Evolutionary conservation across 129 eudicot genomes (phyloP).

Genomic region (Flaveria linearis): DNA sequence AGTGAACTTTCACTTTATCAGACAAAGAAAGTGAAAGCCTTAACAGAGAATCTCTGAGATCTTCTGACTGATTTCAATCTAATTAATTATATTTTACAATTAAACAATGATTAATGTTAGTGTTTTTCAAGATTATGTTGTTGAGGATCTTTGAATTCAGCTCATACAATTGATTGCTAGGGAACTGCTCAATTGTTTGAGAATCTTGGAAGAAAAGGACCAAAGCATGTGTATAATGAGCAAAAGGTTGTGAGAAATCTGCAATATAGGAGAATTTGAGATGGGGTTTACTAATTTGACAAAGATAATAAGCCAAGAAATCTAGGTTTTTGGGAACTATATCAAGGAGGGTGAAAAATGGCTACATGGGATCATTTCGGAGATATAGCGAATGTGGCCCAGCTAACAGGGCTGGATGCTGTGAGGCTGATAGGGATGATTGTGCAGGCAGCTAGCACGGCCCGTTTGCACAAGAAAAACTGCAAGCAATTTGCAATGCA

Average conservation of each 20-base stretch:
- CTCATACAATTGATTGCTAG: slow-evolving; percentile 10
- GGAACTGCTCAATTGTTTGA: slow-evolving; percentile 4
- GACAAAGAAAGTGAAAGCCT: slow-evolving; percentile 35
- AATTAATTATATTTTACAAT: slow-evolving; percentile 3
- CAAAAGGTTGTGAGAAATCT: background rate
- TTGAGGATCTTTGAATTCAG: slow-evolving; percentile 27
- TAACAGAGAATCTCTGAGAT: slow-evolving; percentile 36
- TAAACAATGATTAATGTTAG: slow-evolving; percentile 18
- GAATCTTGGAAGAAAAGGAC: background rate
- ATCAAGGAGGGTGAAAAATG: slow-evolving; percentile 36
- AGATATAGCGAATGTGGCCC: slow-evolving; percentile 83
- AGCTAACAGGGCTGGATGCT: slow-evolving; percentile 81
- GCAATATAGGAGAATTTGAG: background rate
- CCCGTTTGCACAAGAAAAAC: slow-evolving; percentile 90
- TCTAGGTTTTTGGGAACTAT: slow-evolving; percentile 17
- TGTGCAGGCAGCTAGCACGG: slow-evolving; percentile 81
- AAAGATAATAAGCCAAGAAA: slow-evolving; percentile 10
- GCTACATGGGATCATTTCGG: slow-evolving; percentile 83
- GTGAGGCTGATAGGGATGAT: slow-evolving; percentile 77
- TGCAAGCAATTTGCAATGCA: slow-evolving; percentile 92
- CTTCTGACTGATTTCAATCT: slow-evolving; percentile 19
- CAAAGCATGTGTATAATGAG: background rate
- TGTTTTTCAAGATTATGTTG: slow-evolving; percentile 27
- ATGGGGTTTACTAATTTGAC: slow-evolving; percentile 20
- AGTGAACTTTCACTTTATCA: slow-evolving; percentile 27